Percentiles rank a stretch among this genome's conserved stretches.
phyloP scores from a whole-genome alignment of 352 stramenopile species.

The Phytophthora cajani region DNA sequence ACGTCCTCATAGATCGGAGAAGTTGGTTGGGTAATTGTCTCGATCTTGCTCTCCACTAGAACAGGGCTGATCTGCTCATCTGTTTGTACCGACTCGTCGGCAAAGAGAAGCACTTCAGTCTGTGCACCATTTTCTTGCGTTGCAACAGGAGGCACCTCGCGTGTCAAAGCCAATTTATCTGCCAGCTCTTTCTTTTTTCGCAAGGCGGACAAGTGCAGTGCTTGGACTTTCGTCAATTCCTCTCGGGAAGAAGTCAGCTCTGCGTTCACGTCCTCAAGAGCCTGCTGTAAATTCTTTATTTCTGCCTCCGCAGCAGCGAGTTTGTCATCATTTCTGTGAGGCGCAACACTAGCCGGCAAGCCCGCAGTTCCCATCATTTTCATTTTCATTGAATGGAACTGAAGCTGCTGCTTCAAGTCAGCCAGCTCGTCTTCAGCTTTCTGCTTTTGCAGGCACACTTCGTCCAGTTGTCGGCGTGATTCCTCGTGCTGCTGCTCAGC shows the following conservation, averaged over 20 bases:
- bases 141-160: slow-evolving; percentile 9
- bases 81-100: slow-evolving; percentile 23
- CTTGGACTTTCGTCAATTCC: slow-evolving; percentile 59
- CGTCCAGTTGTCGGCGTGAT: slow-evolving; percentile 43
- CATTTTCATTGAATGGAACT: slow-evolving; percentile 50
- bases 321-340: slow-evolving; percentile 14
- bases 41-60: slow-evolving; percentile 1
- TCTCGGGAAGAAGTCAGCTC: slow-evolving; percentile 47
- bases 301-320: slow-evolving; percentile 35
- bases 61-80: slow-evolving; percentile 4
- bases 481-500: slow-evolving; percentile 41
- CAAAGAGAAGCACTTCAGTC: slow-evolving; percentile 9
- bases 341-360: not conserved
- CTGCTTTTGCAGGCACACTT: slow-evolving; percentile 45
- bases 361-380: slow-evolving; percentile 43
- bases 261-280: slow-evolving; percentile 48
- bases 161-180: slow-evolving; percentile 40
- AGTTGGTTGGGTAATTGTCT: not conserved
- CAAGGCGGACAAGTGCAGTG: slow-evolving; percentile 41
- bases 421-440: slow-evolving; percentile 40
- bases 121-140: slow-evolving; percentile 19
- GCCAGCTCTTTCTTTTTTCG: slow-evolving; percentile 57
- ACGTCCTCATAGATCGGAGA: slow-evolving; percentile 16
- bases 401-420: slow-evolving; percentile 64
- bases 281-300: slow-evolving; percentile 49